phyloP scores from a whole-genome alignment of 2,329 filamentous ascomycete species.

The Penicillium occitanis region DNA sequence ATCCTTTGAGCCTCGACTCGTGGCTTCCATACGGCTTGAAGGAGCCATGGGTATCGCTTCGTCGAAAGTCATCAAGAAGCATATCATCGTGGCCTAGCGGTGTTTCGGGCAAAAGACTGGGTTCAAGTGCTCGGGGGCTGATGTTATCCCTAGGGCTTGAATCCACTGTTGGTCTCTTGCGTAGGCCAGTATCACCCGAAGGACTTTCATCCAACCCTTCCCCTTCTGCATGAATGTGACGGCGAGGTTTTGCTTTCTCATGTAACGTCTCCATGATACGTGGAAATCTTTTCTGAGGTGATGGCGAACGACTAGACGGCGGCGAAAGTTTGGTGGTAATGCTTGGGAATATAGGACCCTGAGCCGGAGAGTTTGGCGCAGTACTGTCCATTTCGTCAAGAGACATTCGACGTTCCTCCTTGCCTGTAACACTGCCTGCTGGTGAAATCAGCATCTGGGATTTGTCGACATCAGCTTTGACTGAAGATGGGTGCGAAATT shows the following conservation, averaged over 20 bases:
- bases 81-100: slow-evolving; percentile 26
- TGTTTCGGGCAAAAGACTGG: slow-evolving; percentile 32
- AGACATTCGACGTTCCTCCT: slow-evolving; percentile 37
- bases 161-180: slow-evolving; percentile 12
- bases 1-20: slow-evolving; percentile 64
- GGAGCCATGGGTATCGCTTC: slow-evolving; percentile 29
- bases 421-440: slow-evolving; percentile 44
- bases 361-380: slow-evolving; percentile 41
- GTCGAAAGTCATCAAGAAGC: slow-evolving; percentile 24
- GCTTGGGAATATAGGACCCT: slow-evolving; percentile 53
- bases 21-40: slow-evolving; percentile 28
- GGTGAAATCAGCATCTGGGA: slow-evolving; percentile 47
- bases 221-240: slow-evolving; percentile 43
- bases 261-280: slow-evolving; percentile 44
- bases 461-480: slow-evolving; percentile 50
- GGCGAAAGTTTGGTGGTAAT: slow-evolving; percentile 65
- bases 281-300: slow-evolving; percentile 58
- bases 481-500: background rate
- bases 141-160: slow-evolving; percentile 23
- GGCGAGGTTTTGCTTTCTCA: slow-evolving; percentile 40
- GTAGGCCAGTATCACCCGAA: slow-evolving; percentile 24
- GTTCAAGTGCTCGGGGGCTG: slow-evolving; percentile 28
- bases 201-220: slow-evolving; percentile 26
- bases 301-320: slow-evolving; percentile 61
- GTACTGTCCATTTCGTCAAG: slow-evolving; percentile 45